phyloP scores from a whole-genome alignment of 805 yeast species.

The Wickerhamiella dianesei region DNA sequence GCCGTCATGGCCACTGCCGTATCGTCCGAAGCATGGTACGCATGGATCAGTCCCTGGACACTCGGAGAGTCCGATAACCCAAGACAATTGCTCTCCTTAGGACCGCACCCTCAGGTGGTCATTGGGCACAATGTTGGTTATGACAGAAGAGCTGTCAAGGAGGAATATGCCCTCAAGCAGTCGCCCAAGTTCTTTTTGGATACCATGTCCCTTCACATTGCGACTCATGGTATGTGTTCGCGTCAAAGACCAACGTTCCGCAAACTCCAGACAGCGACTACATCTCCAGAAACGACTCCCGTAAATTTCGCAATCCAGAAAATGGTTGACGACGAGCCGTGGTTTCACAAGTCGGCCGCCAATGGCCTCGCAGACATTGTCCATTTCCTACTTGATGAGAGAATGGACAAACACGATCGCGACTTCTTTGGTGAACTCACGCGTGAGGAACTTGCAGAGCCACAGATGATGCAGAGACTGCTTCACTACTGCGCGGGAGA shows the following conservation, averaged over 20 bases:
- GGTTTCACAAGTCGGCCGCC: slow-evolving; percentile 65
- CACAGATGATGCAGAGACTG: slow-evolving; percentile 38
- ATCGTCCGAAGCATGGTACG: slow-evolving; percentile 72
- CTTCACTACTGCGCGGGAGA: slow-evolving; percentile 78
- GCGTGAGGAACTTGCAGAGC: slow-evolving; percentile 38
- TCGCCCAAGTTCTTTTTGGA: slow-evolving; percentile 73
- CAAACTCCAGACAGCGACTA: slow-evolving; percentile 23
- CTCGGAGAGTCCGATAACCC: slow-evolving; percentile 36
- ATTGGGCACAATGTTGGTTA: slow-evolving; percentile 86
- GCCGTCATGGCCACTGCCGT: slow-evolving; percentile 74
- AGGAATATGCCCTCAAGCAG: slow-evolving; percentile 59
- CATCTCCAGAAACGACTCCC: slow-evolving; percentile 9
- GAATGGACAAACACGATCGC: slow-evolving; percentile 52
- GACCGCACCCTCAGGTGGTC: slow-evolving; percentile 45
- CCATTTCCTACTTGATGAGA: slow-evolving; percentile 56
- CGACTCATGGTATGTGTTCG: slow-evolving; percentile 84
- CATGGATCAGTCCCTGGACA: slow-evolving; percentile 85
- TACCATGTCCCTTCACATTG: slow-evolving; percentile 86
- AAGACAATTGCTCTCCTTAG: slow-evolving; percentile 62
- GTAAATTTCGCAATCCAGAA: slow-evolving; percentile 54
- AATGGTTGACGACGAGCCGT: slow-evolving; percentile 56
- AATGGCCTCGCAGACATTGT: slow-evolving; percentile 76
- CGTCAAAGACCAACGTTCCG: slow-evolving; percentile 74
- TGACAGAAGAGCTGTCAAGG: slow-evolving; percentile 74
- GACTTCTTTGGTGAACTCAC: slow-evolving; percentile 47